Conservation (phyloP, 345 rosid species). For the Hypericum perforatum region DNA sequence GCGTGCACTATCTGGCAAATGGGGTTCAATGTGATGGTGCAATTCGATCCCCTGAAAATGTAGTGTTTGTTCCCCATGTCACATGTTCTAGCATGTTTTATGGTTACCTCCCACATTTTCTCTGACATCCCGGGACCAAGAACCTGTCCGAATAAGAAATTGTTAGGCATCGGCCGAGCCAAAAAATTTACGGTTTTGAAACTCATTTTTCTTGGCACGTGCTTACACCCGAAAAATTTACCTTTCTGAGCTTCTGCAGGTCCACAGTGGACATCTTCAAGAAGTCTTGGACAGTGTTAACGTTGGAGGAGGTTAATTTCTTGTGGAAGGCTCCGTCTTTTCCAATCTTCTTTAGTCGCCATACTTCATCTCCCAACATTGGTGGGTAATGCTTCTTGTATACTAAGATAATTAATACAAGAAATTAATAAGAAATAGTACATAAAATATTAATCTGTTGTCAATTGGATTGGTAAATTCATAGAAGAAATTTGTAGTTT, state of each 20-base stretch:
- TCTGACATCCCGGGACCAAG: slow-evolving; percentile 73
- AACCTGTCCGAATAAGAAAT: slow-evolving; percentile 29
- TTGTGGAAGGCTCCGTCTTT: slow-evolving; percentile 85
- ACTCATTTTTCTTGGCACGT: too few species aligned
- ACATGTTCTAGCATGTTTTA: slow-evolving; percentile 71
- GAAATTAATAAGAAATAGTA: too few species aligned
- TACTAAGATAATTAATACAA: slow-evolving; percentile 23
- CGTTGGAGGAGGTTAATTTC: slow-evolving; percentile 32
- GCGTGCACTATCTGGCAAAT: slow-evolving; percentile 54
- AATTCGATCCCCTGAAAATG: slow-evolving; percentile 25
- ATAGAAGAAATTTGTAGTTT: too few species aligned
- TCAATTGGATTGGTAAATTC: too few species aligned
- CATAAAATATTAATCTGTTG: too few species aligned
- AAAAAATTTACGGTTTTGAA: too few species aligned
- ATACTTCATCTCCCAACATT: slow-evolving; percentile 60
- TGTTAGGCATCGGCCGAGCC: too few species aligned
- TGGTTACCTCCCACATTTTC: slow-evolving; percentile 62
- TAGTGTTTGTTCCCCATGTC: slow-evolving; percentile 45
- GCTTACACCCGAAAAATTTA: too few species aligned
- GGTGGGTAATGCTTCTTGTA: slow-evolving; percentile 96
- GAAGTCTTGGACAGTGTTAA: slow-evolving; percentile 70
- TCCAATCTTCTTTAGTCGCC: slow-evolving; percentile 84
- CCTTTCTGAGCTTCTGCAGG: slow-evolving; percentile 39
- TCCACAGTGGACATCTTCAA: slow-evolving; percentile 51
- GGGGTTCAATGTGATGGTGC: slow-evolving; percentile 40